Conservation (phyloP, 169 alveolate genomes). For the Cryptosporidium parvum region DNA sequence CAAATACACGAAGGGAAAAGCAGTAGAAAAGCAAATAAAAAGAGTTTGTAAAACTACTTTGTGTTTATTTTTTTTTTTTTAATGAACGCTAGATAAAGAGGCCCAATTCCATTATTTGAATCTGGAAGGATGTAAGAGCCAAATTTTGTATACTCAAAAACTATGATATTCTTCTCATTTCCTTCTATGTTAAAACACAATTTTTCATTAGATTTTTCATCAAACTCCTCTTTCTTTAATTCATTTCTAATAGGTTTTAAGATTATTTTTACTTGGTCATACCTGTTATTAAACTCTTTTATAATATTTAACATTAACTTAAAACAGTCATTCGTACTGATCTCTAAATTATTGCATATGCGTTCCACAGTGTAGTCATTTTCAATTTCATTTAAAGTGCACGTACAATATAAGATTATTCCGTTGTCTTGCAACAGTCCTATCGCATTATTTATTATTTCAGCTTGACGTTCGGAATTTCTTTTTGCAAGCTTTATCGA, state of each 20-base stretch:
- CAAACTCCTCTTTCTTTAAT: neutral
- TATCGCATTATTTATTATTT: constrained; percentile 78
- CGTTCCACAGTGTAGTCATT: constrained; percentile 78
- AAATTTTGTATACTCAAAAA: constrained; percentile 47
- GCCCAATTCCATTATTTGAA: constrained; percentile 64
- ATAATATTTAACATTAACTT: neutral
- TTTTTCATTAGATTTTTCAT: neutral
- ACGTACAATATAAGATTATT: constrained; percentile 82
- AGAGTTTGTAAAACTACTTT: neutral
- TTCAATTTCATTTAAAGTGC: constrained; percentile 83
- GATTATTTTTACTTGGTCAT: neutral
- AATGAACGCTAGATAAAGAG: constrained; percentile 41
- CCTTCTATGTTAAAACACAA: neutral
- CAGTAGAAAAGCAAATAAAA: neutral
- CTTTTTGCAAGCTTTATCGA: constrained; percentile 79
- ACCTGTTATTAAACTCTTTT: constrained; percentile 7
- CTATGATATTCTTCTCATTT: neutral
- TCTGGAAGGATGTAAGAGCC: constrained; percentile 72
- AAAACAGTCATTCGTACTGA: constrained; percentile 16
- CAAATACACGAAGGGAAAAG: constrained; percentile 1
- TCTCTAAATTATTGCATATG: constrained; percentile 7
- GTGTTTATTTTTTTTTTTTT: neutral
- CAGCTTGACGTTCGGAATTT: constrained; percentile 80
- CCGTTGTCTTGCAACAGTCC: constrained; percentile 81
- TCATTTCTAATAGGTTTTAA: constrained; percentile 10